Evolutionary conservation across 2,329 filamentous ascomycete genomes (phyloP), one percentile per base, ranked within the genome.

Genomic region (Verticillium nonalfalfae): DNA sequence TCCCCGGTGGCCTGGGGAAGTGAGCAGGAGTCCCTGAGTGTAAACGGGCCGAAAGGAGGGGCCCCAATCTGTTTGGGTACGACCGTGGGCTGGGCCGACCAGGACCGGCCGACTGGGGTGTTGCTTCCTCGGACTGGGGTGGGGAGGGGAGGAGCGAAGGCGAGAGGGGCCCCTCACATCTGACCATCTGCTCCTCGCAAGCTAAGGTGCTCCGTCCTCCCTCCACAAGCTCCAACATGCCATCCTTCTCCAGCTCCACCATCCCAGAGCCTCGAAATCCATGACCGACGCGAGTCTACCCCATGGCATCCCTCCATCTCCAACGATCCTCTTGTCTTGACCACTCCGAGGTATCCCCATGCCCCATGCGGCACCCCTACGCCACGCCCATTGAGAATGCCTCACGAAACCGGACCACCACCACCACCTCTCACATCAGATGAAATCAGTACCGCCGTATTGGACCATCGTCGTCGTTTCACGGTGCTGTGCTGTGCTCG

Each of bases 1-100:
- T 50, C 40, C 40, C 40, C 40, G 40, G 40, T 14, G 40, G 40
- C n/a, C n/a, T 50, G 40, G 40, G 40, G 40, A 50, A 50, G 40
- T 50, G 40, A 50, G 40, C 40, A 50, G 40, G 40, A 50, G 40
- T n/a, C n/a, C 39, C 40, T 50, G 40, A 50, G 40, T 50, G n/a
- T 31, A 58, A 58, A 58, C 40, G 57, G 57, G 57, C 57, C 57
- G 57, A 58, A 33, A 50, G 57, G 38, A 45, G 40, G 40, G 40
- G 57, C 57, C 39, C 57, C 57, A 45, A 58, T 58, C 26, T 40
- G 57, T 58, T 31, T 58, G 57, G 57, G 57, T 58, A 50, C 57
- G 57, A 58, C 57, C 40, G 40, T 50, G 40, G 40, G 40, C 40
- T 50, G 40, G 40, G n/a, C 40, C 40, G 40, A 50, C 40, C 40